A percentile compares a stretch with the other conserved stretches of the same genome.
phyloP scores from a whole-genome alignment of 805 yeast genomes.

The Nakazawaea pomicola region DNA sequence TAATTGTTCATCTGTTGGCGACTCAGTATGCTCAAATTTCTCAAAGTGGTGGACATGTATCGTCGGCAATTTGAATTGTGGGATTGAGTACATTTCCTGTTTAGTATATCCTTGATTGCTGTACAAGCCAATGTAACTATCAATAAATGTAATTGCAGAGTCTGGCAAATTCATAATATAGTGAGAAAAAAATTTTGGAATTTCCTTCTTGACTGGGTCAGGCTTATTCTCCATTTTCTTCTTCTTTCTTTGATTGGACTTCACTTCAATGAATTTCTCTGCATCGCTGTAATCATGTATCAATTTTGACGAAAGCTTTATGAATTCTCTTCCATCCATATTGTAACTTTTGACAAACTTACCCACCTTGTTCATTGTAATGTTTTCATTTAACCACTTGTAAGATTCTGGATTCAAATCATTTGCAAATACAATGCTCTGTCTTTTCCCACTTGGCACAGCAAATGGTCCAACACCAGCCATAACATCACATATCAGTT shows the following conservation, averaged over 20 bases:
- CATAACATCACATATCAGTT: slow-evolving; percentile 89
- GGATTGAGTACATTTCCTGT: slow-evolving; percentile 28
- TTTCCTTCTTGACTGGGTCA: slow-evolving; percentile 20
- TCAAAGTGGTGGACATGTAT: slow-evolving; percentile 92
- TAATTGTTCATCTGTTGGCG: slow-evolving; percentile 55
- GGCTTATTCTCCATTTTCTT: slow-evolving; percentile 15
- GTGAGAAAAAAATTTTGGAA: slow-evolving; percentile 59
- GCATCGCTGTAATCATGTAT: slow-evolving; percentile 41
- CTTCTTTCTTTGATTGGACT: slow-evolving; percentile 30
- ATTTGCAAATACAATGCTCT: slow-evolving; percentile 79
- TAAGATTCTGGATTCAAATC: slow-evolving; percentile 89
- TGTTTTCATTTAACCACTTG: slow-evolving; percentile 63
- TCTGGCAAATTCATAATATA: slow-evolving; percentile 97
- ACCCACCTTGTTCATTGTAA: slow-evolving; percentile 55
- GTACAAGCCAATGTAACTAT: slow-evolving; percentile 74
- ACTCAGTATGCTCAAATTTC: slow-evolving; percentile 70
- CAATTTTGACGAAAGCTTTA: slow-evolving; percentile 50
- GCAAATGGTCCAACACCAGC: slow-evolving; percentile 99
- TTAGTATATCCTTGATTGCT: slow-evolving; percentile 31
- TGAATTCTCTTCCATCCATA: slow-evolving; percentile 80
- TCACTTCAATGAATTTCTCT: slow-evolving; percentile 33
- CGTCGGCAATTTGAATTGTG: slow-evolving; percentile 58
- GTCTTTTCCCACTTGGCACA: slow-evolving; percentile 88
- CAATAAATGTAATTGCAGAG: slow-evolving; percentile 77
- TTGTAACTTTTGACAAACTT: slow-evolving; percentile 59